These are phyloP conservation scores for Chaetoceros muelleri DNA, from an alignment of 108 stramenopile genomes.

Conservation along the genomic window DNA sequence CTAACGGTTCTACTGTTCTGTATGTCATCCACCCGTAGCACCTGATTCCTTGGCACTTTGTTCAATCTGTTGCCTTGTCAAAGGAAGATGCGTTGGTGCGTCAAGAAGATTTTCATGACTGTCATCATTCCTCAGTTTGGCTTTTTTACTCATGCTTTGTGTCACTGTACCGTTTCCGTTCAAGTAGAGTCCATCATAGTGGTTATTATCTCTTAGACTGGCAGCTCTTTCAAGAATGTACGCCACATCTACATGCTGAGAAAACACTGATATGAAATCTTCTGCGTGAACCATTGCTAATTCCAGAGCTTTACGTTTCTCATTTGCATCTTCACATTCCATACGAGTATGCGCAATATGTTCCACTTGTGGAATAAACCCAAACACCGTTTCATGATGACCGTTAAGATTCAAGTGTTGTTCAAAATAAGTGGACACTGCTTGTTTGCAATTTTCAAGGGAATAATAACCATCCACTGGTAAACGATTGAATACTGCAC, in stretches of 20 bases:
- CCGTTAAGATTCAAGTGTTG: constrained; percentile 33
- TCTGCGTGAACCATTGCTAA: constrained; percentile 19
- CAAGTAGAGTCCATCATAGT: not conserved
- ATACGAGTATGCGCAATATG: constrained; percentile 21
- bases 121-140: not conserved
- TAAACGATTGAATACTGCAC: constrained; percentile 84
- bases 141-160: not conserved
- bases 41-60: constrained; percentile 22
- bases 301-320: constrained; percentile 19
- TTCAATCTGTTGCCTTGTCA: constrained; percentile 38
- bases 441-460: constrained; percentile 57
- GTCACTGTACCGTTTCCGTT: constrained; percentile 1
- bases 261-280: constrained; percentile 40
- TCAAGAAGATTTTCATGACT: not conserved
- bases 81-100: not conserved
- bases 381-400: constrained; percentile 29
- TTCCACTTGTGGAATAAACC: constrained; percentile 64
- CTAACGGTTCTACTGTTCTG: not conserved
- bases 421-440: constrained; percentile 64
- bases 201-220: constrained; percentile 12
- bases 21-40: constrained; percentile 24
- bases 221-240: constrained; percentile 33
- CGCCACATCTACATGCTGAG: constrained; percentile 39
- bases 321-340: constrained; percentile 12
- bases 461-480: constrained; percentile 75